Conservation (phyloP, 2,329 filamentous ascomycete species). For the Calonectria ilicicola region DNA sequence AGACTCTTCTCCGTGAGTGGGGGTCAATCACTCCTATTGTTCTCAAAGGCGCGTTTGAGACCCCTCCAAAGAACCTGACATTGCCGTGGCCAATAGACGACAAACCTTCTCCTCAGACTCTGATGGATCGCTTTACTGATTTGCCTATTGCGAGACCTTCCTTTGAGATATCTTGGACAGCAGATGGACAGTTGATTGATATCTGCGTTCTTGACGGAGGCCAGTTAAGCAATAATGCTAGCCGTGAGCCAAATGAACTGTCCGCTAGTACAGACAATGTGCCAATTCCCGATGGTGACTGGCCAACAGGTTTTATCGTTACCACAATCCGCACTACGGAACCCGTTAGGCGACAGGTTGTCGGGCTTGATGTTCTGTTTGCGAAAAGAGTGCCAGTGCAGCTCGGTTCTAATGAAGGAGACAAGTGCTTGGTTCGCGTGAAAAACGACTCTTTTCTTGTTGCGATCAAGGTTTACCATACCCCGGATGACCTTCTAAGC, state of each 20-base stretch:
- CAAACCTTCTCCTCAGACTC: not conserved
- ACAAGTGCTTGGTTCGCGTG: not conserved
- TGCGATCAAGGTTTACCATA: not conserved
- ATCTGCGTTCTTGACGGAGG: not conserved
- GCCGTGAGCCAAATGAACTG: not conserved
- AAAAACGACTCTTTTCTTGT: not conserved
- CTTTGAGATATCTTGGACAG: not conserved
- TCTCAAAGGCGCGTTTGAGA: not conserved
- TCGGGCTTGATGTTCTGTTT: not conserved
- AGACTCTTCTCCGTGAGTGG: not conserved
- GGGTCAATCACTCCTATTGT: not conserved
- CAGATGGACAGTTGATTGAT: not conserved
- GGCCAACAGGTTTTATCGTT: conserved; percentile 2
- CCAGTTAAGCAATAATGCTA: not conserved
- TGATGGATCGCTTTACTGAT: not conserved
- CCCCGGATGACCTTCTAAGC: not conserved
- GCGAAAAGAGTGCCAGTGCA: not conserved
- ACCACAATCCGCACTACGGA: not conserved
- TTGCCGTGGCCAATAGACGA: not conserved
- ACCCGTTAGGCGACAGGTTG: not conserved
- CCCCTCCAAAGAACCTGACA: not conserved
- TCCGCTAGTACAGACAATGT: not conserved
- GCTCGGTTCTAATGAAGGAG: not conserved
- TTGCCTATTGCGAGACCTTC: not conserved
- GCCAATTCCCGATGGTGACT: conserved; percentile 1